Percentiles rank a stretch among this genome's conserved stretches.
These are phyloP conservation scores for Hanseniaspora pseudoguilliermondii DNA, from an alignment of 805 yeast genomes.

Conservation along the genomic window DNA sequence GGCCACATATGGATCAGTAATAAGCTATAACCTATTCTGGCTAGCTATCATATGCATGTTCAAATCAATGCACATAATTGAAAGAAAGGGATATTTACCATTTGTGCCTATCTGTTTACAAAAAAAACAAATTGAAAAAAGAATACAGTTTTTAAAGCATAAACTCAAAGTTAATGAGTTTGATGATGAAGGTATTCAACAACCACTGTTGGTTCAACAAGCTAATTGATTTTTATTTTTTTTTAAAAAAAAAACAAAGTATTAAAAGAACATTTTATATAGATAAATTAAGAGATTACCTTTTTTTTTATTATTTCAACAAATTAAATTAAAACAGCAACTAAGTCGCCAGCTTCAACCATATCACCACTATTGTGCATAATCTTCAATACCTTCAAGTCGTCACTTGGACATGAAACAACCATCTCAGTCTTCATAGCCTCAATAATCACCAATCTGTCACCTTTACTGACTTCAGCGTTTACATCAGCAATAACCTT, in stretches of 20 bases:
- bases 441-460: constrained; percentile 77
- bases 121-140: constrained; percentile 36
- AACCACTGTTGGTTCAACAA: constrained; percentile 1
- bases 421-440: constrained; percentile 99
- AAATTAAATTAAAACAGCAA: constrained; percentile 55
- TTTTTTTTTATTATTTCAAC: not conserved
- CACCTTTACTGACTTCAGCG: constrained; percentile 57
- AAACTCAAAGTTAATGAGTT: not conserved
- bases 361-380: constrained; percentile 81
- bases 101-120: constrained; percentile 52
- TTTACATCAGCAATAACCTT: constrained; percentile 74
- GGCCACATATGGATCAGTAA: constrained; percentile 80
- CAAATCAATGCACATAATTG: constrained; percentile 38
- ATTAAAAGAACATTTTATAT: not conserved
- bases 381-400: constrained; percentile 61
- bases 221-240: not conserved
- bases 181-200: not conserved
- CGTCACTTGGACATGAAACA: constrained; percentile 49
- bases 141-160: constrained; percentile 22
- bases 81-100: constrained; percentile 47
- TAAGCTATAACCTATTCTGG: constrained; percentile 67
- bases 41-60: constrained; percentile 33
- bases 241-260: not conserved
- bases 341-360: constrained; percentile 93
- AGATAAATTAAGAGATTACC: not conserved